A percentile compares a stretch with the other conserved stretches of the same genome.
Evolutionary conservation across 805 yeast species (phyloP).

Genomic region (Candida ipomoeae): DNA sequence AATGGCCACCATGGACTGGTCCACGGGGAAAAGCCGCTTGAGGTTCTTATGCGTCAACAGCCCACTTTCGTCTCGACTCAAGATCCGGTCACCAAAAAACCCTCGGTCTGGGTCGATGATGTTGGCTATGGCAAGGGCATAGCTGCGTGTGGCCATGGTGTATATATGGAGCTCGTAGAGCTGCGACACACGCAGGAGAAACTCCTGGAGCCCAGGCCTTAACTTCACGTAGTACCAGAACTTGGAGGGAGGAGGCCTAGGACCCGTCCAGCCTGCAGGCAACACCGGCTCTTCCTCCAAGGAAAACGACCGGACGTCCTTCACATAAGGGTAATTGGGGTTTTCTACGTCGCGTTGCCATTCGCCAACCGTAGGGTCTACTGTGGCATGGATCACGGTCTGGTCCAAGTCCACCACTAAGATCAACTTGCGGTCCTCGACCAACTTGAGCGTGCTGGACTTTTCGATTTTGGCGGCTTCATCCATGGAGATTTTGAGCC

Average conservation of each 20-base stretch:
- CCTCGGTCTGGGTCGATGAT: slow-evolving; percentile 87
- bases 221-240: slow-evolving; percentile 92
- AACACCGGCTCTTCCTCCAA: slow-evolving; percentile 69
- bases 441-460: slow-evolving; percentile 55
- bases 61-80: slow-evolving; percentile 93
- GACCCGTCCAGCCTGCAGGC: slow-evolving; percentile 59
- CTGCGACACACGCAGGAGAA: slow-evolving; percentile 58
- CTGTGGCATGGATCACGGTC: slow-evolving; percentile 96
- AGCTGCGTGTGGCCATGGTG: slow-evolving; percentile 96
- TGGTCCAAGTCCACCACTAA: slow-evolving; percentile 96
- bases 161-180: slow-evolving; percentile 88
- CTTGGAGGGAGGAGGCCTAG: slow-evolving; percentile 51
- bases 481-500: slow-evolving; percentile 73
- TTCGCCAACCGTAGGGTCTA: slow-evolving; percentile 94
- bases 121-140: slow-evolving; percentile 84
- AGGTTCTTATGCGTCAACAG: slow-evolving; percentile 84
- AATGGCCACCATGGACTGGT: slow-evolving; percentile 92
- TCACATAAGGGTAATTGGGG: slow-evolving; percentile 80
- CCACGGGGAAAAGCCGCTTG: slow-evolving; percentile 87
- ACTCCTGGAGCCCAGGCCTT: slow-evolving; percentile 80
- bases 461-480: slow-evolving; percentile 87
- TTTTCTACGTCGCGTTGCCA: slow-evolving; percentile 87
- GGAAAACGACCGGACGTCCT: slow-evolving; percentile 73
- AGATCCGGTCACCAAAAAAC: slow-evolving; percentile 85
- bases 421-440: slow-evolving; percentile 64